A percentile compares a stretch with the other conserved stretches of the same genome.
These are phyloP conservation scores for Dalbergia cochinchinensis DNA, from an alignment of 306 rosid genomes.

Conservation along the genomic window DNA sequence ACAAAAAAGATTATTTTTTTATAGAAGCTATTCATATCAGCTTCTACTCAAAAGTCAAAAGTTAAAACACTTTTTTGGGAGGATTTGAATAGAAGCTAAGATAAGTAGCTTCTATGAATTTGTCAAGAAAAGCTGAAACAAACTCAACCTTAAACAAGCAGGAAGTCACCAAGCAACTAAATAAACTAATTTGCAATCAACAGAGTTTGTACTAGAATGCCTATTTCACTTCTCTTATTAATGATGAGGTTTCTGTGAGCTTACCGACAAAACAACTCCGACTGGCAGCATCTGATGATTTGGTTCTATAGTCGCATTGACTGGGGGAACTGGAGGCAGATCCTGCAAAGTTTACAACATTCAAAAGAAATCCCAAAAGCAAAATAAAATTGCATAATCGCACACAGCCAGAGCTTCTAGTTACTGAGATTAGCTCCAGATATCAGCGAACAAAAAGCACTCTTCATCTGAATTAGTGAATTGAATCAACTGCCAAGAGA, in stretches of 20 bases:
- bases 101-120: too few species aligned
- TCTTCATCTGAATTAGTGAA: not conserved
- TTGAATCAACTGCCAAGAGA: conserved; percentile 14
- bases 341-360: conserved; percentile 58
- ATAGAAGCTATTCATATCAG: too few species aligned
- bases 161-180: conserved; percentile 27
- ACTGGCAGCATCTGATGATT: conserved; percentile 78
- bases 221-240: not conserved
- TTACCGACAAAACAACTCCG: conserved; percentile 87
- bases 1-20: too few species aligned
- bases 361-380: conserved; percentile 34
- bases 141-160: conserved; percentile 1
- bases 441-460: conserved; percentile 12
- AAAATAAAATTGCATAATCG: conserved; percentile 32
- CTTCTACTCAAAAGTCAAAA: too few species aligned
- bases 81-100: too few species aligned
- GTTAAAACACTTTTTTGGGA: too few species aligned
- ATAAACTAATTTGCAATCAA: conserved; percentile 26
- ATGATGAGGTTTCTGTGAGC: conserved; percentile 37
- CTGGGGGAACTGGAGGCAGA: conserved; percentile 79
- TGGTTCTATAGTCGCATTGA: conserved; percentile 67
- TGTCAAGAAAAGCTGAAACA: too few species aligned
- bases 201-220: not conserved
- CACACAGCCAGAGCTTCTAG: not conserved
- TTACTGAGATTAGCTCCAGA: conserved; percentile 16